These are phyloP conservation scores for Penicillium ochrochloron DNA, from an alignment of 495 filamentous ascomycete genomes.

Conservation along the genomic window DNA sequence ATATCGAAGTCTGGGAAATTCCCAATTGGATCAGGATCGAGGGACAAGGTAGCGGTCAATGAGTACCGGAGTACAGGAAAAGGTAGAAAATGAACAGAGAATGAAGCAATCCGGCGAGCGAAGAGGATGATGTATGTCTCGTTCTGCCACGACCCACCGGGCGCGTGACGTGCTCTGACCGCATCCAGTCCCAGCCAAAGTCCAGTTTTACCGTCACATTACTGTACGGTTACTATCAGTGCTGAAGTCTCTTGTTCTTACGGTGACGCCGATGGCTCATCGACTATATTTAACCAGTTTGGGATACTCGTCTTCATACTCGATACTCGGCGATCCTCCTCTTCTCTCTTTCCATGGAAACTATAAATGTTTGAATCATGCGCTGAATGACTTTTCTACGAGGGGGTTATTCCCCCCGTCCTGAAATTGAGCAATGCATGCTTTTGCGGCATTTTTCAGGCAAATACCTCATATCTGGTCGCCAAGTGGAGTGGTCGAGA, in stretches of 20 bases:
- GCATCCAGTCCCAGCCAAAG: conserved; percentile 24
- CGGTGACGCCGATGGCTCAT: background rate
- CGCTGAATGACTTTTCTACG: background rate
- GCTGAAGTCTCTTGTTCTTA: background rate
- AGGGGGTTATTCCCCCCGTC: background rate
- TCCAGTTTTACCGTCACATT: conserved; percentile 21
- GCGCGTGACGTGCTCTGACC: conserved; percentile 51
- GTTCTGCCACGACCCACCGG: conserved; percentile 50
- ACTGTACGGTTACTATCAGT: conserved; percentile 34
- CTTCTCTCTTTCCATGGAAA: background rate
- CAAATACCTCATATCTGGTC: conserved; percentile 28
- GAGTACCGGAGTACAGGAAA: conserved; percentile 6
- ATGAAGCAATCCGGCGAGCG: conserved; percentile 32
- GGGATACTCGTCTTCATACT: background rate
- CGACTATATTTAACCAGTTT: background rate
- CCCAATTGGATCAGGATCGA: conserved; percentile 19
- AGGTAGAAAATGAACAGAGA: conserved; percentile 24
- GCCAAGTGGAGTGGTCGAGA: conserved; percentile 25
- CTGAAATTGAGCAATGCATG: conserved; percentile 9
- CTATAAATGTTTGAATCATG: background rate
- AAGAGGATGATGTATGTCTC: conserved; percentile 48
- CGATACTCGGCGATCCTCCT: background rate
- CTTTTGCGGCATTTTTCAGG: conserved; percentile 26
- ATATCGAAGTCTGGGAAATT: conserved; percentile 9
- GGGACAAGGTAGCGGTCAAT: conserved; percentile 20